Base-by-base conservation (phyloP, 1,284 basidiomycete species). In the Mycosarcoma maydis region DNA sequence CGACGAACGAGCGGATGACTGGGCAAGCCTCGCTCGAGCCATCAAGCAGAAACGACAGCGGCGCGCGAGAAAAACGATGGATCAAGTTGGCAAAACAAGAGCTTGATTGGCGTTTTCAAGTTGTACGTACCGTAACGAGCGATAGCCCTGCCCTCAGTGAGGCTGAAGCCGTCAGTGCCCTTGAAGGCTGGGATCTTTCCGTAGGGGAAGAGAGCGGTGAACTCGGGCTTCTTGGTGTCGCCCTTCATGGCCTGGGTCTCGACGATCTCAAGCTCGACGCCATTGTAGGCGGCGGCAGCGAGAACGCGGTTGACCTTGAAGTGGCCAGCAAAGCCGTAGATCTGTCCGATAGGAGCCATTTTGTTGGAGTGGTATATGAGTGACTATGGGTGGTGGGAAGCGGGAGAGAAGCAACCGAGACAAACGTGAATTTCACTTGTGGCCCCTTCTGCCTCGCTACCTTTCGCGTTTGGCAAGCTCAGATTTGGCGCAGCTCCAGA, bases 121-220 rank as follows among this genome's bases (percentile, higher is more conserved):
- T n/a, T n/a, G 29, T 17, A 90, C 94, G 88, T 84, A 97, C 94
- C 78, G 85, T 96, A 94, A 71, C 88, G 89, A 48, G 91, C 89
- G 82, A 98, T 93, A 57, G 92, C 89, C 61, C 85, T 83, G 53
- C 87, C 86, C 86, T 96, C 94, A 76, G 88, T 87, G 66, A 98
- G 85, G 75, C 85, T 86, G 86, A 92, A 88, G 61, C 92, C 93
- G 82, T 95, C 89, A 38, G 85, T 83, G 48, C 85, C 85, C 83
- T 93, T 90, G 56, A 91, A 88, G 32, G 89, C 89, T 37, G 95
- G 94, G 75, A 91, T 72, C 87, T 77, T 76, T 59, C 74, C 76
- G 53, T 62, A 55, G 32, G 79, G 79, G 73, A 78, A 80, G 55
- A 76, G 60, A 27, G 69, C 64, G 23, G 24, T 36, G 69, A 53